phyloP scores from a whole-genome alignment of 176 grass and related monocot species.

The maize (Zea mays) region DNA sequence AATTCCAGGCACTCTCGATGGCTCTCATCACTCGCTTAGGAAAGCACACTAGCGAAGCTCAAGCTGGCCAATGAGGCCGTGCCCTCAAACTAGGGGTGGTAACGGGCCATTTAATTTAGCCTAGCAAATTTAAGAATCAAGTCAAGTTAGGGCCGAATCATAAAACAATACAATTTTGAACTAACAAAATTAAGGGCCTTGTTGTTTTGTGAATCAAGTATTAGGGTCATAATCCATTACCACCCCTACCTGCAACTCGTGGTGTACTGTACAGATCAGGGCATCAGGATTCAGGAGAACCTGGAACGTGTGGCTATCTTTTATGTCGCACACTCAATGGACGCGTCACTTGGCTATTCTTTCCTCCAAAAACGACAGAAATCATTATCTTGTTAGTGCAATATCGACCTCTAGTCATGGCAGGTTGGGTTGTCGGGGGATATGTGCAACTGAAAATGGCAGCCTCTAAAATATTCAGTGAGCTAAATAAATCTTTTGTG shows the following conservation, averaged over 20 bases:
- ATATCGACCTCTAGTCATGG: background rate
- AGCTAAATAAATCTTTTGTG: no score
- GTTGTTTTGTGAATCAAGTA: no score
- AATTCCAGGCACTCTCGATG: conserved; percentile 46
- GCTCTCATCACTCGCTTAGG: conserved; percentile 38
- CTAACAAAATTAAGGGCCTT: no score
- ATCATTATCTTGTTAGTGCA: background rate
- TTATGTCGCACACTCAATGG: background rate
- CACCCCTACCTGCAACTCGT: background rate
- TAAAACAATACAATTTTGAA: no score
- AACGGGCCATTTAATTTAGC: no score
- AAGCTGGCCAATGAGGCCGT: conserved; percentile 2
- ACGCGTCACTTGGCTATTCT: background rate
- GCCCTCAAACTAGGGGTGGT: no score
- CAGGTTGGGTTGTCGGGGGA: background rate
- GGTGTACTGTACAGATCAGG: conserved; percentile 28
- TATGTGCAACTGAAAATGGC: background rate
- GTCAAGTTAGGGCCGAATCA: no score
- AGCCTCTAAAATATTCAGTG: no score
- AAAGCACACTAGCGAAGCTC: background rate
- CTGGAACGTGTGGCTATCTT: conserved; percentile 18
- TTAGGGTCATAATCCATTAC: no score
- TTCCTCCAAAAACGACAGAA: background rate
- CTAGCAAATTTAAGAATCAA: no score
- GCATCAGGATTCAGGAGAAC: background rate